Evolutionary conservation across 2,329 filamentous ascomycete genomes (phyloP).

Genomic region (Fusarium algeriense): DNA sequence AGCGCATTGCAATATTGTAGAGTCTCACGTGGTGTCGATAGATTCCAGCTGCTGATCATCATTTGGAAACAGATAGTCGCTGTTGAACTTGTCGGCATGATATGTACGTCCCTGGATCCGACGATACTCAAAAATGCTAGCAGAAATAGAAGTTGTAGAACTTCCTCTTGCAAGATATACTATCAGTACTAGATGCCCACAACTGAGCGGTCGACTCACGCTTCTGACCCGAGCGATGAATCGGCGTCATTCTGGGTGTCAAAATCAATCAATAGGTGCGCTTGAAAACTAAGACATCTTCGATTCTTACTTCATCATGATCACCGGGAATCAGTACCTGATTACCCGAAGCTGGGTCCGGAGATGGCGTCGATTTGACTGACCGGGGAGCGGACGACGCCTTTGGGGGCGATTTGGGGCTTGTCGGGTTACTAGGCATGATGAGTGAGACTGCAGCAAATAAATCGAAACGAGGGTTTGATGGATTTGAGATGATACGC

Average conservation of each 20-base stretch:
- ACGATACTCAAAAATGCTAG: neutral
- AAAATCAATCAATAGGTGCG: too few relatives aligned
- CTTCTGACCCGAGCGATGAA: neutral
- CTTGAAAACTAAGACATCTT: too few relatives aligned
- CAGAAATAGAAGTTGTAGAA: neutral
- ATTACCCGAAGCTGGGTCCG: too few relatives aligned
- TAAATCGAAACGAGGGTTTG: too few relatives aligned
- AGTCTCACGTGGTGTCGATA: neutral
- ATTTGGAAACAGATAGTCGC: neutral
- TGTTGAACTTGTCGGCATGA: neutral
- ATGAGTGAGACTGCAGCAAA: too few relatives aligned
- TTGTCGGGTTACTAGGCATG: too few relatives aligned
- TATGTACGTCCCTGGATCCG: neutral
- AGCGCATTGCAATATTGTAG: neutral
- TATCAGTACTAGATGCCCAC: neutral
- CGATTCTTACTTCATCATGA: too few relatives aligned
- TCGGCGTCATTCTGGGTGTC: neutral
- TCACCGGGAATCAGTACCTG: too few relatives aligned
- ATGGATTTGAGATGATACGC: too few relatives aligned
- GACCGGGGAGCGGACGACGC: too few relatives aligned
- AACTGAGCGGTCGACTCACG: neutral
- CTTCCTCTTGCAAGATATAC: neutral
- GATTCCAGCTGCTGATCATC: neutral
- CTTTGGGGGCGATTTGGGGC: too few relatives aligned
- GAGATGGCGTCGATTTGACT: too few relatives aligned